Evolutionary conservation across 2,329 filamentous ascomycete genomes (phyloP).

Genomic region (Hypocrella siamensis): DNA sequence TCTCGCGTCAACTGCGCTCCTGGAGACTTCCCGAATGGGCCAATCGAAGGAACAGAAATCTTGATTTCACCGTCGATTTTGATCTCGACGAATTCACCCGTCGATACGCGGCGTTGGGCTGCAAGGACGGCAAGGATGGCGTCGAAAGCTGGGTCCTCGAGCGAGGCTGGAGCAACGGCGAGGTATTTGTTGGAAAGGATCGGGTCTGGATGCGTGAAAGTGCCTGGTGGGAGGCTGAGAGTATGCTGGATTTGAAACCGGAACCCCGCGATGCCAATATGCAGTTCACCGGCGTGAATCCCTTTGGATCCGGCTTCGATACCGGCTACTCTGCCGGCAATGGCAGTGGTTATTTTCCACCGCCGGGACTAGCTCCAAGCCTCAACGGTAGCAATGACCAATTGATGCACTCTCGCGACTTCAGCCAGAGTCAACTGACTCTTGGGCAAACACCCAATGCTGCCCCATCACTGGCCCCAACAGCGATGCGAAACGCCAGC

Average conservation of each 20-base stretch:
- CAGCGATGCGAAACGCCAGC: slow-evolving; percentile 37
- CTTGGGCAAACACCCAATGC: slow-evolving; percentile 22
- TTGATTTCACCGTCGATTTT: slow-evolving; percentile 95
- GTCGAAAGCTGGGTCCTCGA: slow-evolving; percentile 91
- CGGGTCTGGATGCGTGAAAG: slow-evolving; percentile 90
- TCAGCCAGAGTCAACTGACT: slow-evolving; percentile 39
- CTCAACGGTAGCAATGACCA: slow-evolving; percentile 59
- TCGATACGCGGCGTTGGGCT: slow-evolving; percentile 71
- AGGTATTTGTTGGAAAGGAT: slow-evolving; percentile 80
- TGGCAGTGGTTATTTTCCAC: slow-evolving; percentile 55
- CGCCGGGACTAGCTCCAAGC: slow-evolving; percentile 41
- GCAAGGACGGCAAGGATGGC: slow-evolving; percentile 77
- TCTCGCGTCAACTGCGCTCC: slow-evolving; percentile 81
- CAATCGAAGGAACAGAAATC: slow-evolving; percentile 74
- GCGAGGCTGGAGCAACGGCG: slow-evolving; percentile 94
- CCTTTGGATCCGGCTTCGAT: slow-evolving; percentile 37
- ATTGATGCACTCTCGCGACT: slow-evolving; percentile 44
- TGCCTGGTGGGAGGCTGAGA: slow-evolving; percentile 96
- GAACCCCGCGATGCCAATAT: slow-evolving; percentile 23
- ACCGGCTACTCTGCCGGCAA: slow-evolving; percentile 56
- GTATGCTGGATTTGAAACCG: slow-evolving; percentile 80
- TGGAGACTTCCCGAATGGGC: slow-evolving; percentile 96
- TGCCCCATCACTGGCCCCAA: slow-evolving; percentile 46
- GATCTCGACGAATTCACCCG: slow-evolving; percentile 83
- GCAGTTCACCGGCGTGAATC: slow-evolving; percentile 28